Evolutionary conservation across 805 yeast species (phyloP), one percentile per base, ranked within the genome.

Genomic region (Soucietia sequanensis): DNA sequence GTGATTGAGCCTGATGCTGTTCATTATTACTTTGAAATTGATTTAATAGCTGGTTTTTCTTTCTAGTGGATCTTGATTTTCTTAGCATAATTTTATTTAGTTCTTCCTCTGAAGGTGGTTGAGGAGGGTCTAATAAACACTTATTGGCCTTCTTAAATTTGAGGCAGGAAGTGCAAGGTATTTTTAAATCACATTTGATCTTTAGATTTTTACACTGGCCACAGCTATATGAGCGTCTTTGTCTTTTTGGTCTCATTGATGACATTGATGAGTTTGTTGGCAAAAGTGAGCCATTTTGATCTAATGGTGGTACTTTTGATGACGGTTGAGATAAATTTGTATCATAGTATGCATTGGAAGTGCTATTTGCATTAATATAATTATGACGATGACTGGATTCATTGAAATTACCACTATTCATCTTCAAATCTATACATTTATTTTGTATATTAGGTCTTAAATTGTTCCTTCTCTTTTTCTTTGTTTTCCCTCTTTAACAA

Each of bases 121-220:
- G 59, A 11, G 76, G 72, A 1, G 76, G 75, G 25, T 53, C 45
- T 9, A 46, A 55, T 17, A 61, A 37, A 37, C 76, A 70, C 42
- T 65, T 60, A 17, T 60, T 63, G 4, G 44, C 48, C 23, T 74
- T 48, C 40, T 60, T 62, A 36, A 65, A 62, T 30, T 62, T 51
- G 15, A 48, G 38, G 44, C 80, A 75, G 16, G 72, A 60, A 2
- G 68, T 54, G 47, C 80, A 75, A 0, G 80, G 80, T 6, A 55
- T 54, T 30, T 57, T 47, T 37, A 72, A 62, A 42, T 76, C 78
- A 52, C 81, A 76, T 46, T 72, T 73, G 47, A 74, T 71, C 49
- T 76, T 75, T 37, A 70, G 68, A n/a, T 58, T 50, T 43, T 72
- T 72, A 43, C 81, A 76, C 2, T 77, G 78, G 1, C 79, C 80